Base-by-base conservation (phyloP, 495 filamentous ascomycete species). In the Amniculicola lignicola region DNA sequence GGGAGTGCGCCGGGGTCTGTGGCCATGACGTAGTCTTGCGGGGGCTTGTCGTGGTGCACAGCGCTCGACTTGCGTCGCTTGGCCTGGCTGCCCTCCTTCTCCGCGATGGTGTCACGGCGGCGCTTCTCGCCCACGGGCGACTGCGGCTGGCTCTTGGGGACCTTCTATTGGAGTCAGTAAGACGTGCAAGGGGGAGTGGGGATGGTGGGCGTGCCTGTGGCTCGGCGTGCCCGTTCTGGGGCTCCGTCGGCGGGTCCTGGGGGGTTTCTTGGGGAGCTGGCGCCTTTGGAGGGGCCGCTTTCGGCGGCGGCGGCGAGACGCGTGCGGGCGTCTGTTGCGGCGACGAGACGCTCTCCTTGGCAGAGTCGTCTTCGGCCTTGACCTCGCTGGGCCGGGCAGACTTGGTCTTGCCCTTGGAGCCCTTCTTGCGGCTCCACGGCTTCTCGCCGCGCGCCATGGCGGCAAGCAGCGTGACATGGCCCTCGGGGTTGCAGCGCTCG, bases 401-500 rank as follows among this genome's bases (percentile, higher is more conserved):
- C 42, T 64, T 59, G 10, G 11, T 40, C 37, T 40, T 40, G 70
- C 37, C 57, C 55, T 43, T 66, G 33, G 28, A 40, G 49, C 57
- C 58, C 51, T 57, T 63, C 58, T 63, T 66, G 18, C 63, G 57
- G 45, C 62, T 65, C 63, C 66, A 70, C 41, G 66, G 67, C 59
- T 65, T 59, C 72, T 94, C 90, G 11, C 93, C 93, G 4, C 77
- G 80, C 3, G 72, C 76, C 25, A 95, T 82, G 48, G 84, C 86
- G 7, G 78, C 83, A 18, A 97, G 69, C 0, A 95, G 81, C 27
- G 78, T 77, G 51, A 80, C 79, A 69, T 98, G 93, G 48, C 87
- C 80, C 49, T 90, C 83, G 3, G 92, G 93, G 41, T 77, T 76
- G 74, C 93, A 98, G 67, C 84, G 74, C 69, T 98, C 93, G 68